Conservation (phyloP, 2,329 filamentous ascomycete genomes). For the Fonsecaea erecta region DNA sequence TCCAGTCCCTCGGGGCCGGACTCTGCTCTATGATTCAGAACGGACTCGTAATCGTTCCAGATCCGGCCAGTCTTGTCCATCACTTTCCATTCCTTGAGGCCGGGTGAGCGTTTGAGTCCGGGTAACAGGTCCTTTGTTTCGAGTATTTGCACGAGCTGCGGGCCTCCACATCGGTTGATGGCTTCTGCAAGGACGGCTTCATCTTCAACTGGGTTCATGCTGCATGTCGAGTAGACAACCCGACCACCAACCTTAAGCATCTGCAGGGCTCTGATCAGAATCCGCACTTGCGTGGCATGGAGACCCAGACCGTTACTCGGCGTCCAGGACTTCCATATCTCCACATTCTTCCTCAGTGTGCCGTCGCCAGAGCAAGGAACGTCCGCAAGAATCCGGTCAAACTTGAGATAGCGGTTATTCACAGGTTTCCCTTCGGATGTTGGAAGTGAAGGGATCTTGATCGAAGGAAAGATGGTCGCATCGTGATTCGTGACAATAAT, state of each 20-base stretch:
- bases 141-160: conserved; percentile 78
- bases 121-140: conserved; percentile 81
- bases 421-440: conserved; percentile 58
- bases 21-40: conserved; percentile 68
- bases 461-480: conserved; percentile 90
- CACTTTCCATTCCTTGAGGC: conserved; percentile 82
- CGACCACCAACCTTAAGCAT: conserved; percentile 94
- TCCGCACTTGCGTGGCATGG: conserved; percentile 83
- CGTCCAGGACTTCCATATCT: conserved; percentile 94
- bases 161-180: conserved; percentile 85
- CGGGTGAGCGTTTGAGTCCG: conserved; percentile 74
- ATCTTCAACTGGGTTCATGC: conserved; percentile 97
- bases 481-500: conserved; percentile 98
- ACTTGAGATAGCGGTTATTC: conserved; percentile 80
- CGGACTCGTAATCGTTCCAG: conserved; percentile 81
- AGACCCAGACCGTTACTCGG: conserved; percentile 86
- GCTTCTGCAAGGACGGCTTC: conserved; percentile 88
- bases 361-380: conserved; percentile 97
- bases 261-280: conserved; percentile 88
- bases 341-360: conserved; percentile 88
- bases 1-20: conserved; percentile 64
- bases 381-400: conserved; percentile 93
- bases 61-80: conserved; percentile 83
- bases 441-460: conserved; percentile 72
- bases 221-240: conserved; percentile 97